Base-by-base conservation (phyloP, 2,329 filamentous ascomycete species). In the Fusarium sp. region DNA sequence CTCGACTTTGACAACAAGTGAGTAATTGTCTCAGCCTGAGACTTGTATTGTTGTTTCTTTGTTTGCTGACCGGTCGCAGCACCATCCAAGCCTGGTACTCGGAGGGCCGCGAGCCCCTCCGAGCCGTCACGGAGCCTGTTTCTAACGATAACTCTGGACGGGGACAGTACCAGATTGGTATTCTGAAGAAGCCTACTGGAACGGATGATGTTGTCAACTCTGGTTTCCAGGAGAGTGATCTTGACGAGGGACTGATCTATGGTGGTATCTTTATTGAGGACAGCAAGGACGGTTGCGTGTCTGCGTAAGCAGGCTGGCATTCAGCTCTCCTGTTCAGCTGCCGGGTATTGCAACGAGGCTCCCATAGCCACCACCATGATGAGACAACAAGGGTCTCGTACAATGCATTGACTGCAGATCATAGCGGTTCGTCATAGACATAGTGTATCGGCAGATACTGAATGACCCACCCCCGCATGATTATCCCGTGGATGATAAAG, bases 101-200 rank as follows among this genome's bases (percentile, higher is more conserved):
- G 2, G 81, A 82, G 20, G 86, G 85, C 50, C 78, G 78, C 33
- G 78, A 80, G 2, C 79, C 86, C 1, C 86, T 92, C 33, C 81
- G 84, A 35, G 78, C 82, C 2, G 86, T 88, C n/a, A 88, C 85
- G 1, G 80, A 83, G 20, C 81, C 86, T 0, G 76, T 88, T 0
- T 24, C 81, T 45, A 89, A 89, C 74, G 85, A 90, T 73, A 83
- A 90, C 65, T 84, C 85, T 45, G 90, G 90, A 6, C 85, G 87
- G 64, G 90, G 90, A 24, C 89, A 92, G 79, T 91, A 87, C 80
- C 90, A 92, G 78, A 87, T 92, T 61, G 90, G 90, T 39, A 78
- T 91, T 2, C 82, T 92, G 68, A 92, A 92, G 86, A 92, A 91
- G 84, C 86, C 88, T 7, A 84, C 87, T 57, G 84, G 87, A 64